These are phyloP conservation scores for Platanus orientalis DNA, from an alignment of 164 flowering plant species.

Conservation along the genomic window DNA sequence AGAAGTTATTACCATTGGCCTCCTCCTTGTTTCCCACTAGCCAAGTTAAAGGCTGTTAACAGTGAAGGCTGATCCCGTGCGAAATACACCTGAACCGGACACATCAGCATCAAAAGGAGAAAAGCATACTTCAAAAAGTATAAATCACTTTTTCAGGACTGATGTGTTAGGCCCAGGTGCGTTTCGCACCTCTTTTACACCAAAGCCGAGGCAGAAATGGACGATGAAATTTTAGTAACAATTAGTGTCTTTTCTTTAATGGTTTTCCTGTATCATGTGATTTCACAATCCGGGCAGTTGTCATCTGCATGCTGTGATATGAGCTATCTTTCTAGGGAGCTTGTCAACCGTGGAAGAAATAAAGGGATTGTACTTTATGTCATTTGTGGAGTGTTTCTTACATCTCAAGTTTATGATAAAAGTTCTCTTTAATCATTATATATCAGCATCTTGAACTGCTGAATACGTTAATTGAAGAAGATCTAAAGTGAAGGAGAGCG, in stretches of 20 bases:
- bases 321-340: conserved; percentile 61
- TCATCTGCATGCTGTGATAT: conserved; percentile 76
- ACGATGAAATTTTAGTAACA: conserved; percentile 75
- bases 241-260: conserved; percentile 24
- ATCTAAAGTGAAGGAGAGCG: conserved; percentile 35
- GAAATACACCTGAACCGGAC: no score
- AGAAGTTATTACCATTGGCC: background rate
- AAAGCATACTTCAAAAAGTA: no score
- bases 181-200: no score
- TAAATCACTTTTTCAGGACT: no score
- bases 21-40: background rate
- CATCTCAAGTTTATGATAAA: conserved; percentile 2
- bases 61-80: conserved; percentile 50
- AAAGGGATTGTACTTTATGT: conserved; percentile 61
- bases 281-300: conserved; percentile 46
- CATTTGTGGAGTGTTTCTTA: background rate
- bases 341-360: conserved; percentile 57
- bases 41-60: conserved; percentile 64
- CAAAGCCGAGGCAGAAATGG: no score
- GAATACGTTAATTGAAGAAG: conserved; percentile 67
- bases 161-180: no score
- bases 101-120: no score
- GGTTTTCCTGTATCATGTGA: background rate
- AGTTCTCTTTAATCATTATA: background rate
- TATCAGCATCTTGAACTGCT: conserved; percentile 69